Conservation (phyloP, 805 yeast species). For the Sungouiella thailandica region DNA sequence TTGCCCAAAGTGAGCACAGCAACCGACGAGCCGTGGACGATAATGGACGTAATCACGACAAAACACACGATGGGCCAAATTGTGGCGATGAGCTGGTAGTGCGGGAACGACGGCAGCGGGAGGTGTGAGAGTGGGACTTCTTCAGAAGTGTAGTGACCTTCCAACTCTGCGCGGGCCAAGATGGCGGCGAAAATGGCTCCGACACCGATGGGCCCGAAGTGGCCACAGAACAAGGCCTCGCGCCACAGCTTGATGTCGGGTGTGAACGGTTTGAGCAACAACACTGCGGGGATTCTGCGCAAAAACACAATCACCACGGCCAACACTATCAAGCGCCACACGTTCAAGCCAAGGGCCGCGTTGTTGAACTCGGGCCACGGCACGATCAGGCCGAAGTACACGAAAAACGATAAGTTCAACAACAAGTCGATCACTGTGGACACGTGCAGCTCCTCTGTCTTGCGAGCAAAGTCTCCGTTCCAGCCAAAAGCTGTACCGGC, state of each 20-base stretch:
- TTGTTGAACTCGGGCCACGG: conserved; percentile 83
- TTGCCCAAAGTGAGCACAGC: conserved; percentile 47
- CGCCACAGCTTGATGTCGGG: conserved; percentile 91
- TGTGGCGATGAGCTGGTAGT: conserved; percentile 54
- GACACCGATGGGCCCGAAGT: conserved; percentile 95
- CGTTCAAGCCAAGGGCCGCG: conserved; percentile 53
- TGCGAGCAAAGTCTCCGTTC: conserved; percentile 84
- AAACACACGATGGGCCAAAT: conserved; percentile 68
- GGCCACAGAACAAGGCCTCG: conserved; percentile 91
- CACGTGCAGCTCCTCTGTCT: conserved; percentile 80
- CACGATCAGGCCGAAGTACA: conserved; percentile 83
- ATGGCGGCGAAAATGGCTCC: conserved; percentile 87
- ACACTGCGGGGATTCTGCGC: conserved; percentile 78
- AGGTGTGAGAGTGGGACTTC: conserved; percentile 52
- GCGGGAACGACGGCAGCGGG: conserved; percentile 44
- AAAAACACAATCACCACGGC: conserved; percentile 71
- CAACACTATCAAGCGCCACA: conserved; percentile 75
- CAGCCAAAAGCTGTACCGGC: conserved; percentile 93
- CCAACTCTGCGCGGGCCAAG: conserved; percentile 69
- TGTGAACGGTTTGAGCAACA: conserved; percentile 67
- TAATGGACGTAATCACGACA: conserved; percentile 72
- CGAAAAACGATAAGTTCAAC: conserved; percentile 79
- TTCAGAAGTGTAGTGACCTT: conserved; percentile 43
- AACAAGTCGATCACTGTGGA: conserved; percentile 86
- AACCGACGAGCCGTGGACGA: conserved; percentile 82